Percentiles rank a stretch among this genome's conserved stretches.
These are phyloP conservation scores for Apiospora hydei DNA, from an alignment of 2,329 filamentous ascomycete species.

Conservation along the genomic window DNA sequence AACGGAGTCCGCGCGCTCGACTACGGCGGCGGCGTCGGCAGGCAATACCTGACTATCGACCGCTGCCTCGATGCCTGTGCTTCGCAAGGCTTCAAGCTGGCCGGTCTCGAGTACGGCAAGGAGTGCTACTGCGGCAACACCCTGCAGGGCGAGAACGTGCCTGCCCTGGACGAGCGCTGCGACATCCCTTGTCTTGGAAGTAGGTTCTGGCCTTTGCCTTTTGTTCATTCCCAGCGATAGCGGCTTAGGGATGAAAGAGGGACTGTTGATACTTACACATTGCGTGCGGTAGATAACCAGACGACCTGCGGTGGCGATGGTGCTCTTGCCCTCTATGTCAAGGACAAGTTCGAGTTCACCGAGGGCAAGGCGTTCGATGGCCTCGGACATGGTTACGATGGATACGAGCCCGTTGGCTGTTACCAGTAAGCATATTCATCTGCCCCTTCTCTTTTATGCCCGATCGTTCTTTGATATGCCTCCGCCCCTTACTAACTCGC, in stretches of 20 bases:
- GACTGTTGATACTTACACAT: background rate
- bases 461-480: background rate
- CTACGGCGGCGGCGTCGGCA: background rate
- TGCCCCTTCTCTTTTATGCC: background rate
- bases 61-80: background rate
- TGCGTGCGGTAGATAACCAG: background rate
- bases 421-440: background rate
- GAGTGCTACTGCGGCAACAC: conserved; percentile 53
- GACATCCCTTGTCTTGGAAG: background rate
- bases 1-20: background rate
- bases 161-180: background rate
- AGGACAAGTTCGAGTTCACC: conserved; percentile 7
- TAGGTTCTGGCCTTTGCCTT: background rate
- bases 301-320: background rate
- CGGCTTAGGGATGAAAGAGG: background rate
- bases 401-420: background rate
- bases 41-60: background rate
- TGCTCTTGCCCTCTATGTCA: background rate
- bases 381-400: background rate
- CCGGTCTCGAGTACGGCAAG: conserved; percentile 50
- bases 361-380: background rate
- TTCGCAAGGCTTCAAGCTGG: conserved; percentile 43
- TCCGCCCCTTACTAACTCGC: too few relatives aligned
- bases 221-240: too few relatives aligned
- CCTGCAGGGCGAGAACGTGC: background rate